Evolutionary conservation across 306 rosid genomes (phyloP).

Genomic region (Oxytropis ochrocephala): DNA sequence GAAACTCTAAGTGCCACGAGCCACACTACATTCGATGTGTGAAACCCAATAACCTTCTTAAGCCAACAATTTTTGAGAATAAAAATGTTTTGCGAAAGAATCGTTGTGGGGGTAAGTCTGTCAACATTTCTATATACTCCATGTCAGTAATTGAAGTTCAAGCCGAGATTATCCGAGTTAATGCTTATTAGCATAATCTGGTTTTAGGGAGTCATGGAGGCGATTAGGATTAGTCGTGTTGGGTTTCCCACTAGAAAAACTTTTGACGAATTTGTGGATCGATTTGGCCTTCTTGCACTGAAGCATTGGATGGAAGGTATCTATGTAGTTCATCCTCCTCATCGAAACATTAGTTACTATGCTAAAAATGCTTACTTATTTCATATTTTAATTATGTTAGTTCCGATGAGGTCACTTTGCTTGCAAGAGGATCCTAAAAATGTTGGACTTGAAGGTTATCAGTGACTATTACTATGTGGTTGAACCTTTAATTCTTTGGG

Average conservation of each 20-base stretch:
- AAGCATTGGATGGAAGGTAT: slow-evolving; percentile 75
- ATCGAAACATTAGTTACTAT: slow-evolving; percentile 7
- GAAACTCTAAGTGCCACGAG: slow-evolving; percentile 96
- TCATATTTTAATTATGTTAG: slow-evolving; percentile 35
- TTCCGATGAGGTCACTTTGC: slow-evolving; percentile 74
- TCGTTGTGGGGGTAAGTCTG: slow-evolving; percentile 96
- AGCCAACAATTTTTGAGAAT: slow-evolving; percentile 86
- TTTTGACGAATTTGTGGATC: slow-evolving; percentile 80
- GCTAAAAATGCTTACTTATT: slow-evolving; percentile 19
- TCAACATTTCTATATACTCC: slow-evolving; percentile 5
- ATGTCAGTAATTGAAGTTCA: slow-evolving; percentile 4
- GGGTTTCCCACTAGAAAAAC: slow-evolving; percentile 94
- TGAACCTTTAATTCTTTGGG: neutral
- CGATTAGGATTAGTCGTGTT: slow-evolving; percentile 98
- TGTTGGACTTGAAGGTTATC: slow-evolving; percentile 83
- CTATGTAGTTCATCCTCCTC: slow-evolving; percentile 7
- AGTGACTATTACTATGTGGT: slow-evolving; percentile 41
- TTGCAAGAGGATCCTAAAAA: slow-evolving; percentile 85
- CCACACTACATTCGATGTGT: slow-evolving; percentile 99
- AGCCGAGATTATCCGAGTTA: slow-evolving; percentile 1
- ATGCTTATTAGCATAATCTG: slow-evolving; percentile 11
- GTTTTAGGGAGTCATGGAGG: slow-evolving; percentile 96
- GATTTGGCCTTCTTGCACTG: slow-evolving; percentile 92
- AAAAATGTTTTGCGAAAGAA: slow-evolving; percentile 80
- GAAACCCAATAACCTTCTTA: slow-evolving; percentile 93